phyloP scores from a whole-genome alignment of 2,329 filamentous ascomycete species.

The Harringtonia aguacate region DNA sequence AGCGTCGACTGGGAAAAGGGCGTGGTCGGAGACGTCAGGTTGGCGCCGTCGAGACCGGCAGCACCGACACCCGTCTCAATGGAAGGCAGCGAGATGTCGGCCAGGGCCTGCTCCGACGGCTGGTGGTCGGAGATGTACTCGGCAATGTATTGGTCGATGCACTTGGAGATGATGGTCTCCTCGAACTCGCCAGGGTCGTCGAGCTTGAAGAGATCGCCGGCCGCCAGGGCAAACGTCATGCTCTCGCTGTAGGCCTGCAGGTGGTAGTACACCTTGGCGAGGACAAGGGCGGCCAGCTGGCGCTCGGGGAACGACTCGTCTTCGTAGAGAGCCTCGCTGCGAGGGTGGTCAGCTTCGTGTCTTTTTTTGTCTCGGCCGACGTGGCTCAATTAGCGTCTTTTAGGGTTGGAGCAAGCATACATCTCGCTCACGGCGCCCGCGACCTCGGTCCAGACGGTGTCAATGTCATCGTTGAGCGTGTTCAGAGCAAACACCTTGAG shows the following conservation, averaged over 20 bases:
- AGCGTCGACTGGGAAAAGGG: constrained; percentile 91
- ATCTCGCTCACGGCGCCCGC: constrained; percentile 87
- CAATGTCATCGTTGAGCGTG: constrained; percentile 91
- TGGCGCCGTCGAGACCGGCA: constrained; percentile 54
- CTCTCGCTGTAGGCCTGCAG: constrained; percentile 98
- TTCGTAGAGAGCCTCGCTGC: constrained; percentile 92
- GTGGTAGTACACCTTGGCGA: constrained; percentile 98
- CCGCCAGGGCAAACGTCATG: constrained; percentile 94
- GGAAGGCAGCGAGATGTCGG: constrained; percentile 45
- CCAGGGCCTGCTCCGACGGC: constrained; percentile 29
- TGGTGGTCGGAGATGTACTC: constrained; percentile 45
- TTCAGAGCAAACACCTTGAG: constrained; percentile 92
- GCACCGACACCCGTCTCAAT: constrained; percentile 71
- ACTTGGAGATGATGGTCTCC: constrained; percentile 98
- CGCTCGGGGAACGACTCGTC: constrained; percentile 91
- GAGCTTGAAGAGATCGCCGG: constrained; percentile 89
- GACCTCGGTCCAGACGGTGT: constrained; percentile 96
- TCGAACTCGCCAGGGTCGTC: constrained; percentile 90
- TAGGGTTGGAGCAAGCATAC: constrained; percentile 44
- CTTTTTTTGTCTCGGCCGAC: too few species aligned
- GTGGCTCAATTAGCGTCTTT: too few species aligned
- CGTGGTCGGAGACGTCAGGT: constrained; percentile 76
- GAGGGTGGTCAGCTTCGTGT: constrained; percentile 2
- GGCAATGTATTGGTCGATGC: constrained; percentile 93
- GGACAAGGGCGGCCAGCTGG: constrained; percentile 85